Base-by-base conservation (phyloP, 495 filamentous ascomycete genomes). In the Cercophora scortea region DNA sequence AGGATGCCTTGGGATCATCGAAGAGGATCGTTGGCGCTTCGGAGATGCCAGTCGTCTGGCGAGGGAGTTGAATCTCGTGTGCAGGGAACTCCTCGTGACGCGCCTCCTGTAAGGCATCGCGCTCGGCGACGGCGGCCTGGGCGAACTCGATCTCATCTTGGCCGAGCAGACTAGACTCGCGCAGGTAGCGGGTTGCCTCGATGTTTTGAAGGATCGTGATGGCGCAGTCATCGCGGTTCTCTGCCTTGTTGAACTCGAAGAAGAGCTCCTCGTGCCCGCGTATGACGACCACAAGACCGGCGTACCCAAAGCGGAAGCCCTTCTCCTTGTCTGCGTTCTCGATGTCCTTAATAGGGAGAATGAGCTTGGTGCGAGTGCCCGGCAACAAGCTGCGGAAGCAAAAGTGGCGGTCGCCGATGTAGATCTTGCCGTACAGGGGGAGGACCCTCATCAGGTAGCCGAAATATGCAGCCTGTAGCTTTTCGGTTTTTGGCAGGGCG, bases 311-410 rank as follows among this genome's bases (percentile, higher is more conserved):
- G 16, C 90, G 80, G 62, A 95, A 97, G 0, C 93, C 94, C 61
- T 91, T 95, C 69, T 96, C 92, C 62, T 95, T 96, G 52, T 90
- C 85, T 17, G 91, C 88, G 52, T 91, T 97, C 67, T 96, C 90
- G 47, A 97, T 84, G 59, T 97, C 90, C 58, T 85, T 91, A 33
- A 97, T 69, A 3, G 93, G 93, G 1, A 98, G 76, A 42, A 97
- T 89, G 62, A 98, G 76, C 68, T 95, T 97, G 0, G 93, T 97
- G 43, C 89, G 84, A 4, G 91, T 95, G 1, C 91, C 91, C 12
- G 87, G 89, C 10, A 97, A 67, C 47, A 96, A 70, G 64, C 91
- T 96, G 45, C 93, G 87, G 68, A 96, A 98, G 68, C 93, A 98
- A 47, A 98, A 86, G 57, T 85, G 82, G n/a, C 84, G 80, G 61